phyloP scores from a whole-genome alignment of 139 green algal species.

The Tetraselmis striata region DNA sequence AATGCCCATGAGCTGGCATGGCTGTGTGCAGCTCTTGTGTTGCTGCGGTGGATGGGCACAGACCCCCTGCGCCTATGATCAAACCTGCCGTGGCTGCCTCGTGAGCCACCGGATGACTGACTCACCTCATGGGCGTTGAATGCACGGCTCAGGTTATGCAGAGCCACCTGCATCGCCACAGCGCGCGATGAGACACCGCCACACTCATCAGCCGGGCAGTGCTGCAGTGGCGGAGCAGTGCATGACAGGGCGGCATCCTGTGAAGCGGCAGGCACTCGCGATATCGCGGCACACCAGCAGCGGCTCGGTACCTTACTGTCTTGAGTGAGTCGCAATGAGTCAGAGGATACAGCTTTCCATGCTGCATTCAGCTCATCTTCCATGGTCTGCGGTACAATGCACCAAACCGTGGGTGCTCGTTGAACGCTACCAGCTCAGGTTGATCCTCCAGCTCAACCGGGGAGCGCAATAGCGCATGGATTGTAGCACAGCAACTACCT shows the following conservation, averaged over 20 bases:
- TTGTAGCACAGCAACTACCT: background rate
- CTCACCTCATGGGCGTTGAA: background rate
- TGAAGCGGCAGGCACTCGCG: background rate
- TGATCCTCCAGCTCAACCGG: background rate
- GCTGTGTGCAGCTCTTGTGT: background rate
- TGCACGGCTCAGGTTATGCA: background rate
- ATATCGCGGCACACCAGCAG: background rate
- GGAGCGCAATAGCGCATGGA: too few species aligned
- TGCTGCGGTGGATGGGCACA: too few species aligned
- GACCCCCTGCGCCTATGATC: background rate
- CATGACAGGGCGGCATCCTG: background rate
- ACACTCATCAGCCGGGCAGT: background rate
- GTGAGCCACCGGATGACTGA: too few species aligned
- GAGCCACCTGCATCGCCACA: too few species aligned
- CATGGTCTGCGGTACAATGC: background rate
- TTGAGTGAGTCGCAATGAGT: too few species aligned
- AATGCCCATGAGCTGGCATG: background rate
- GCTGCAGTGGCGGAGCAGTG: background rate
- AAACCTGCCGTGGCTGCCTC: too few species aligned
- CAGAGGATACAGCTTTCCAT: too few species aligned
- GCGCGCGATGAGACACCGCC: background rate
- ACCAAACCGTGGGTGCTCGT: background rate
- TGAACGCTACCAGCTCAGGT: background rate
- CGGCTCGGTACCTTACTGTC: too few species aligned
- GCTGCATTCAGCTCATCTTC: too few species aligned